Evolutionary conservation across 257 asterid species (phyloP), one percentile per base, ranked within the genome.

Genomic region (Nicotiana undulata): DNA sequence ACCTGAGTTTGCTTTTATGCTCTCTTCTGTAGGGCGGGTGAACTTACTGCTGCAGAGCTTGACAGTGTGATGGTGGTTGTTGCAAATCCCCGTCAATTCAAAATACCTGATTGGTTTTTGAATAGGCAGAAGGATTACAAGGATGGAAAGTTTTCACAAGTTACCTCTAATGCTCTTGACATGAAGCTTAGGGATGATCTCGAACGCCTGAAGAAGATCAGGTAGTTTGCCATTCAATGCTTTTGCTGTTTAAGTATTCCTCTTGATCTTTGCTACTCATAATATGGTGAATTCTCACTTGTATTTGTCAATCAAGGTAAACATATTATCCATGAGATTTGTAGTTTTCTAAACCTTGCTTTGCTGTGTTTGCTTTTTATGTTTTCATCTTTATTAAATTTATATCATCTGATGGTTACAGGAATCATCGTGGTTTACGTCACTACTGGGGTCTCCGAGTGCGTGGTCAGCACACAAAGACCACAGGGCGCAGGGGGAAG

Each of bases 381-480:
- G 9, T 40, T 40, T 40, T 17, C 3, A 9, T 5, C 20, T 26
- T 72, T 46, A 15, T 22, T 58, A 17, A 18, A 28, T 55, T 20
- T 29, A 61, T 7, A 17, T 18, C 31, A 66, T 76, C 31, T 53
- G 67, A 40, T 55, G 67, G 49, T 76, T 29, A 37, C 68, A 76
- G 80, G 80, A 76, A 76, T 55, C 80, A 76, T 31, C 67, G 80
- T 76, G 80, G 80, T 55, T 34, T 76, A 76, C 80, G 67, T 76
- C 80, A 76, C 32, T 76, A 76, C 80, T 76, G 80, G 80, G 80
- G 80, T n/a, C 80, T 76, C 32, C 80, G 80, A 76, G 80, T 76
- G 46, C 80, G 67, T 55, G 80, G 80, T 31, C 80, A 76, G 68
- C 80, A 76, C 80, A 76, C 67, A 55, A 76, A 76, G 53, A 76